Evolutionary conservation across 2,329 filamentous ascomycete species (phyloP), one percentile per base, ranked within the genome.

Genomic region (Monosporascus sp.): DNA sequence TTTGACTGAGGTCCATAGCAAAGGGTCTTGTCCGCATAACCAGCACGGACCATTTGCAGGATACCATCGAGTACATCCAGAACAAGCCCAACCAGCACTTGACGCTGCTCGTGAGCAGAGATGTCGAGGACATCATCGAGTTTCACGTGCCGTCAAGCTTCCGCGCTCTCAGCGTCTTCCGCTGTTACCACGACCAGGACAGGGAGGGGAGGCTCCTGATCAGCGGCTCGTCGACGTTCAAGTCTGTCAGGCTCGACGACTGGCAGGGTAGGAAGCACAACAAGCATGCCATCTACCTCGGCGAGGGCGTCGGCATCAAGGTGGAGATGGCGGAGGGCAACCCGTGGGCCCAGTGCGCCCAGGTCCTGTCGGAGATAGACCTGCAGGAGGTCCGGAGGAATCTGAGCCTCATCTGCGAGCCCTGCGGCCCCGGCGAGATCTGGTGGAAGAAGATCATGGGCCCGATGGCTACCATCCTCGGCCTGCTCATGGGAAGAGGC

Each of bases 221-320:
- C 34, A 14, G 38, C 37, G 52, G 52, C 22, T 19, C 38, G 16
- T 53, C 48, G 6, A 50, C 52, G n/a, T 53, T 49, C n/a, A 40
- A 24, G 24, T 38, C 37, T 26, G 50, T 43, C 20, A 48, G 52
- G 6, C 40, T 53, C 26, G 52, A 53, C 26, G 43, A 40, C 16
- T 53, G 52, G 52, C 48, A 51, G 6, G 48, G 40, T 48, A 53
- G 50, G 48, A 22, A 51, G 17, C 52, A 53, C 43, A 48, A 37
- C 40, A 50, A 27, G 40, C 52, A 53, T 38, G 48, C 48, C 48
- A 40, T 53, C 48, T 53, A 53, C 36, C 27, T 53, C 17, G 52
- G 52, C 52, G 37, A 44, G 14, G 52, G 52, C 8, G 52, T 53
- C 31, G 41, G 52, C 41, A 53, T 53, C 52, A 38, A 43, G 41